Conservation (phyloP, 768 basidiomycete genomes). For the Holtermanniella nyarrowii region DNA sequence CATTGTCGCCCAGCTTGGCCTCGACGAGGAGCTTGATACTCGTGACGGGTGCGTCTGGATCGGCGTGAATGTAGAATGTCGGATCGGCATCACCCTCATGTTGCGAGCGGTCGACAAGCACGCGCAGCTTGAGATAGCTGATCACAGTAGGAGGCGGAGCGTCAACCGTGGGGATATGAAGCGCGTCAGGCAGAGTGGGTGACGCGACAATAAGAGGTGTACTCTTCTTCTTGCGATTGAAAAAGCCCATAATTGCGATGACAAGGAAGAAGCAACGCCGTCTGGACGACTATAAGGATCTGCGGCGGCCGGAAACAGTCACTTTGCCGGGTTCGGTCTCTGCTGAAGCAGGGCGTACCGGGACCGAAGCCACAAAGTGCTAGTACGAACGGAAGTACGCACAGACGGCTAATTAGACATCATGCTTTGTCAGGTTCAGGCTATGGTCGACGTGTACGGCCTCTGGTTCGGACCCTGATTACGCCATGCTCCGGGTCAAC, state of each 20-base stretch:
- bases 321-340: no score
- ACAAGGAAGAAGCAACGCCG: neutral
- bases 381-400: no score
- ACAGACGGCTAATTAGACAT: no score
- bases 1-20: constrained; percentile 9
- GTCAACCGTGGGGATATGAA: neutral
- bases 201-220: no score
- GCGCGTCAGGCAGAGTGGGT: neutral
- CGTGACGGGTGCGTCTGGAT: constrained; percentile 16
- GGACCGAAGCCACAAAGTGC: no score
- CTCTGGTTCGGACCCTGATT: no score
- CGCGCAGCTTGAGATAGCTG: constrained; percentile 14
- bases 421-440: no score
- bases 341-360: no score
- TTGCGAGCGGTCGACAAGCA: constrained; percentile 15
- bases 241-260: constrained; percentile 14
- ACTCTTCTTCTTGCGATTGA: constrained; percentile 15
- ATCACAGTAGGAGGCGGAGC: neutral
- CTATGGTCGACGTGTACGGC: no score
- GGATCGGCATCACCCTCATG: constrained; percentile 8
- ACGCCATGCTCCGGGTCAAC: no score
- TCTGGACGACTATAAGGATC: no score
- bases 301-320: no score
- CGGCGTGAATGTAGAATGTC: constrained; percentile 22
- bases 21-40: constrained; percentile 14